Base-by-base conservation (phyloP, 2,329 filamentous ascomycete genomes). In the Polychaeton citri region DNA sequence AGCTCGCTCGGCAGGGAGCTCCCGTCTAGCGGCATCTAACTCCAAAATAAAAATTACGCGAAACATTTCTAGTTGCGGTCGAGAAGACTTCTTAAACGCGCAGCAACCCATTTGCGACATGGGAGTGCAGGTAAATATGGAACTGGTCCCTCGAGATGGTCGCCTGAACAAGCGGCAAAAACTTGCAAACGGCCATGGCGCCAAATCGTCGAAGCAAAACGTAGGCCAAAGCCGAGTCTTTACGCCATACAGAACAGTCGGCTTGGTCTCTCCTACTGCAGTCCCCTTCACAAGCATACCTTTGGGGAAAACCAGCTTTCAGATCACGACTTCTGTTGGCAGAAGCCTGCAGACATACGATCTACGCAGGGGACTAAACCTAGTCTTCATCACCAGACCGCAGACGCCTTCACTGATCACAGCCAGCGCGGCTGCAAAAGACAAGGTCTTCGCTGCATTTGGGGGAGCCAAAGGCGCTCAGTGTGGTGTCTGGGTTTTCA, bases 291-390 rank as follows among this genome's bases (percentile, higher is more conserved):
- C 88, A 2, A 81, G 81, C 5, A 72, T 92, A 20, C 82, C 88
- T 1, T 69, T 94, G 12, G 90, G 90, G 39, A 94, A 93, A 62
- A 88, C 84, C 1, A 93, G 86, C 3, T 98, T 94, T 55, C 90
- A 98, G 58, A 85, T 98, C 59, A 96, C 90, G 21, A 98, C 90
- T 19, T 96, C 85, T 0, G 82, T 92, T 42, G 90, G 88, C 43
- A 75, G 79, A 51, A 84, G 80, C 40, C 71, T 98, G 32, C 90
- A 98, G 61, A 98, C 90, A 0, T 98, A 98, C 64, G 90, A 98
- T 57, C 65, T 98, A 42, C 84, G 81, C 58, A 76, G 79, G 50
- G 88, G 88, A 32, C 72, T 98, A 42, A 88, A 92, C 51, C 75
- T 98, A 34, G 76, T 96, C 51, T 98, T 98, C 60, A 74, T 98